These are phyloP conservation scores for Herpetomonas samuelpessoai DNA, from an alignment of 208 protist species.

Conservation along the genomic window DNA sequence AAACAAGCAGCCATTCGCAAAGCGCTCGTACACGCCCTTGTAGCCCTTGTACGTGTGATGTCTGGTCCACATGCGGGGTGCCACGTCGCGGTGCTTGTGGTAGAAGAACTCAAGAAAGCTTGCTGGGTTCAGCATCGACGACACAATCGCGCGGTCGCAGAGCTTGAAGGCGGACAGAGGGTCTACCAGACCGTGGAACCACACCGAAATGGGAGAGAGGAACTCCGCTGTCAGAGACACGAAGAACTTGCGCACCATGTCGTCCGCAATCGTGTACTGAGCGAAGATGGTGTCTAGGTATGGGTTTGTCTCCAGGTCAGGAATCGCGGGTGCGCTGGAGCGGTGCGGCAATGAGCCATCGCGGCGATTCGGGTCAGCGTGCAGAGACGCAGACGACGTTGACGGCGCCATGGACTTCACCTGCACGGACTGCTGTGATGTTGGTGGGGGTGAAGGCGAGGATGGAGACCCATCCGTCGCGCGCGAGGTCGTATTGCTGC, in stretches of 20 bases:
- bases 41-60: slow-evolving; percentile 71
- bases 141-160: slow-evolving; percentile 45
- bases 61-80: slow-evolving; percentile 50
- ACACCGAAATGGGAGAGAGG: slow-evolving; percentile 62
- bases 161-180: slow-evolving; percentile 56
- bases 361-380: slow-evolving; percentile 1
- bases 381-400: too few relatives aligned
- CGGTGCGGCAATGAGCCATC: too few relatives aligned
- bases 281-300: slow-evolving; percentile 32
- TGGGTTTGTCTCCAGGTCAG: too few relatives aligned
- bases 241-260: slow-evolving; percentile 84
- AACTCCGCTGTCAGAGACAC: slow-evolving; percentile 83
- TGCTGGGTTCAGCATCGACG: slow-evolving; percentile 34
- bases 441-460: background rate
- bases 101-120: slow-evolving; percentile 69
- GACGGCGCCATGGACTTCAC: too few relatives aligned
- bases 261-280: slow-evolving; percentile 73
- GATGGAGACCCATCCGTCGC: too few relatives aligned
- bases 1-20: slow-evolving; percentile 70
- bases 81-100: slow-evolving; percentile 46
- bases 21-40: slow-evolving; percentile 76
- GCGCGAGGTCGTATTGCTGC: too few relatives aligned
- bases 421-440: background rate
- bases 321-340: too few relatives aligned
- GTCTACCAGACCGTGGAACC: slow-evolving; percentile 46